A percentile compares a stretch with the other conserved stretches of the same genome.
Conservation (phyloP, 164 flowering plant genomes). For the Piper betle region DNA sequence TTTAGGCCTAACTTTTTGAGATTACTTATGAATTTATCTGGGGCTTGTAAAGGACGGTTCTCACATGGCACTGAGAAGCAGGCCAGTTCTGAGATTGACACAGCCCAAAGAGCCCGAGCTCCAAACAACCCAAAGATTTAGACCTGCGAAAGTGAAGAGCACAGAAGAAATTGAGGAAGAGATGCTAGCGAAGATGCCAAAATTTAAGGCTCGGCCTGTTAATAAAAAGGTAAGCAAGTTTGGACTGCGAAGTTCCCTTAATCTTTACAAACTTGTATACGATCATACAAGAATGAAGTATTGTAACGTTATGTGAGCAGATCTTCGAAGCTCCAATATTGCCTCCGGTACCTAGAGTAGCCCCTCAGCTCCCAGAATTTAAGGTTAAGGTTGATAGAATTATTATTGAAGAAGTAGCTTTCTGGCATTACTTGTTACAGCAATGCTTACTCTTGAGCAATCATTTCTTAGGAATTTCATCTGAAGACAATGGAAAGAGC, state of each 20-base stretch:
- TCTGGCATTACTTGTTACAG: background rate
- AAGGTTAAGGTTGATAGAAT: conserved; percentile 32
- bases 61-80: conserved; percentile 26
- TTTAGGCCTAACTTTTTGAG: background rate
- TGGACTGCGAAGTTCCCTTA: no score
- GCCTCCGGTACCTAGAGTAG: conserved; percentile 57
- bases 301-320: conserved; percentile 11
- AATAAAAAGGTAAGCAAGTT: conserved; percentile 61
- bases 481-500: conserved; percentile 80
- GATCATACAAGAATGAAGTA: background rate
- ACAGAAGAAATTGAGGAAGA: conserved; percentile 91
- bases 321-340: conserved; percentile 66
- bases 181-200: conserved; percentile 90
- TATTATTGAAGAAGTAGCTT: background rate
- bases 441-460: background rate
- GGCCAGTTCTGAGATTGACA: conserved; percentile 65
- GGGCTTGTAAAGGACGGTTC: conserved; percentile 21
- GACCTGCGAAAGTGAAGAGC: conserved; percentile 57
- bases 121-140: conserved; percentile 66
- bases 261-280: no score
- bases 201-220: conserved; percentile 83
- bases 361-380: conserved; percentile 70
- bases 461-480: conserved; percentile 62
- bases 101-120: conserved; percentile 82
- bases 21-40: background rate